These are phyloP conservation scores for Phylloporus sp. DNA, from an alignment of 1,284 basidiomycete species.

Conservation along the genomic window DNA sequence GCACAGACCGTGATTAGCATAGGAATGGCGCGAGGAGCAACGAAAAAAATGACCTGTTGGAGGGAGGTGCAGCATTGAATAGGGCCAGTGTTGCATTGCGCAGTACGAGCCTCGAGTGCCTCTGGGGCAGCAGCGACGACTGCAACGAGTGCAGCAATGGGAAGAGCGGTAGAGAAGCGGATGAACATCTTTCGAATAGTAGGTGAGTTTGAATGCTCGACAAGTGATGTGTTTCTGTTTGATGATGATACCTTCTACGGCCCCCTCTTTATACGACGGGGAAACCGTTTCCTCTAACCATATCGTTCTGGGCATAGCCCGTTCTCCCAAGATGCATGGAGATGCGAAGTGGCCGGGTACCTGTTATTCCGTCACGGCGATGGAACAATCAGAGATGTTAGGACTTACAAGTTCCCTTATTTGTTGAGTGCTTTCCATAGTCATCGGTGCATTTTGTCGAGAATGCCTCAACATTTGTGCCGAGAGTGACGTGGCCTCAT, in stretches of 20 bases:
- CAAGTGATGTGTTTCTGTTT: not conserved
- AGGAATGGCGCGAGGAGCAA: not conserved
- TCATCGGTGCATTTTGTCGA: too few relatives aligned
- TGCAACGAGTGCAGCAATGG: not conserved
- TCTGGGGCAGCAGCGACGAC: not conserved
- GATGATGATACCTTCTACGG: not conserved
- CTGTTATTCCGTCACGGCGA: not conserved
- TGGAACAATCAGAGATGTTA: not conserved
- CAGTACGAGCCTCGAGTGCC: not conserved
- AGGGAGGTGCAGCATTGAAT: slow-evolving; percentile 8
- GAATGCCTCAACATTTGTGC: too few relatives aligned
- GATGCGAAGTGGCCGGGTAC: too few relatives aligned
- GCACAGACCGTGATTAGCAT: not conserved
- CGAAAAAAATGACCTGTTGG: not conserved
- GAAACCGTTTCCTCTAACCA: too few relatives aligned
- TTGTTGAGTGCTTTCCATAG: not conserved
- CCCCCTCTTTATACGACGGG: not conserved
- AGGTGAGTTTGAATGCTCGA: not conserved
- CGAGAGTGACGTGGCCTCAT: not conserved
- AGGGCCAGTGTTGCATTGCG: slow-evolving; percentile 13
- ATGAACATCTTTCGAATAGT: not conserved
- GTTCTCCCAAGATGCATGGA: too few relatives aligned
- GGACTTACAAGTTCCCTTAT: too few relatives aligned
- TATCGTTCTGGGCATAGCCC: not conserved
- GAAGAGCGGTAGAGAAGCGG: not conserved